These are phyloP conservation scores for Calcarisporium arbuscula DNA, from an alignment of 2,329 filamentous ascomycete species.

Conservation along the genomic window DNA sequence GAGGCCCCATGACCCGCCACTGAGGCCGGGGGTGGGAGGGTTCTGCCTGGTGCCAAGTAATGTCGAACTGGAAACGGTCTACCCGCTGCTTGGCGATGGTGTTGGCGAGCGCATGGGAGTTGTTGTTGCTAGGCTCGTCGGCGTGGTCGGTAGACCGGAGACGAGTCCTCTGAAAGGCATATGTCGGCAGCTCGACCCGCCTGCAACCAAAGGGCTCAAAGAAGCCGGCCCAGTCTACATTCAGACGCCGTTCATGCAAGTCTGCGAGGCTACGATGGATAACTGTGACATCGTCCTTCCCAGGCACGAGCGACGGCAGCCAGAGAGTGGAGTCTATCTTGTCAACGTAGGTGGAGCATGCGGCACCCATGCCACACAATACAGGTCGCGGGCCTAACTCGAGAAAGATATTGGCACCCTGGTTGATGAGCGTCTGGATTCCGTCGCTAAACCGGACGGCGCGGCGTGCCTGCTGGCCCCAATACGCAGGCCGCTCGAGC, in stretches of 20 bases:
- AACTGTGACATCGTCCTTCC: constrained; percentile 8
- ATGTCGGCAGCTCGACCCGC: constrained; percentile 22
- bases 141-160: too few relatives aligned
- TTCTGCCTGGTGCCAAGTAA: too few relatives aligned
- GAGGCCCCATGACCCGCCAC: constrained; percentile 7
- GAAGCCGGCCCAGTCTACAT: constrained; percentile 23
- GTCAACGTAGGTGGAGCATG: constrained; percentile 14
- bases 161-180: constrained; percentile 21
- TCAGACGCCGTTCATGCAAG: constrained; percentile 18
- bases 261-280: constrained; percentile 16
- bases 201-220: constrained; percentile 19
- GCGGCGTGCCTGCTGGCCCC: constrained; percentile 54
- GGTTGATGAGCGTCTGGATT: constrained; percentile 16
- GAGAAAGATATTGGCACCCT: constrained; percentile 20
- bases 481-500: constrained; percentile 49
- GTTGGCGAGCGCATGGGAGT: too few relatives aligned
- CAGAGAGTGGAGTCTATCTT: constrained; percentile 11
- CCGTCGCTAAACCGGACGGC: constrained; percentile 53
- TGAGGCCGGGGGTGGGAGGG: too few relatives aligned
- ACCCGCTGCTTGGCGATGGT: too few relatives aligned
- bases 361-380: constrained; percentile 21
- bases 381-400: constrained; percentile 22
- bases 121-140: too few relatives aligned
- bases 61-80: too few relatives aligned
- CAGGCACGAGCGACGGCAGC: constrained; percentile 19